Evolutionary conservation across 2,329 filamentous ascomycete species (phyloP).

Genomic region (Pestalotiopsis sp.): DNA sequence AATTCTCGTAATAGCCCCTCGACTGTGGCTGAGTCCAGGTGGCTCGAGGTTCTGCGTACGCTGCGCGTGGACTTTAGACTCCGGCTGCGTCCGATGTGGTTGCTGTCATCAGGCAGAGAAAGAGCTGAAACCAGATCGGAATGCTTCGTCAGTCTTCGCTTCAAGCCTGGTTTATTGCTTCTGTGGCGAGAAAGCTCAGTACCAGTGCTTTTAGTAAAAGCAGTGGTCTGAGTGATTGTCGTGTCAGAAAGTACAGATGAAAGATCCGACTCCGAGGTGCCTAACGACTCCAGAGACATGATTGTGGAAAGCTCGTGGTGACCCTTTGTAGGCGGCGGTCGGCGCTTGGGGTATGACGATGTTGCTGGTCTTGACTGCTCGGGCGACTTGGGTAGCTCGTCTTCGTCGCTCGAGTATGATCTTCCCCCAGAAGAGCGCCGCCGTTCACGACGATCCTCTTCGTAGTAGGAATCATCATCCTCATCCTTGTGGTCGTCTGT

Average conservation of each 20-base stretch:
- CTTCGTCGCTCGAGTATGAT: slow-evolving; percentile 34
- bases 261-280: slow-evolving; percentile 49
- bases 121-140: slow-evolving; percentile 93
- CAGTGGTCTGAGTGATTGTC: slow-evolving; percentile 55
- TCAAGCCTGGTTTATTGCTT: slow-evolving; percentile 57
- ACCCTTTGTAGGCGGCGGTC: slow-evolving; percentile 57
- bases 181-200: slow-evolving; percentile 44
- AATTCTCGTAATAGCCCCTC: slow-evolving; percentile 80
- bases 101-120: slow-evolving; percentile 66
- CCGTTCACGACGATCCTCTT: slow-evolving; percentile 27
- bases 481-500: slow-evolving; percentile 38
- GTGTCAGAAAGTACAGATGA: slow-evolving; percentile 51
- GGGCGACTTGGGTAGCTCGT: slow-evolving; percentile 29
- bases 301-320: slow-evolving; percentile 60
- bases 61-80: slow-evolving; percentile 79
- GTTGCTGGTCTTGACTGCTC: slow-evolving; percentile 24
- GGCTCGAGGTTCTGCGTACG: slow-evolving; percentile 72
- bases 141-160: slow-evolving; percentile 83
- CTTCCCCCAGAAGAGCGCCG: slow-evolving; percentile 34
- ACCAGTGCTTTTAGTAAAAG: slow-evolving; percentile 46
- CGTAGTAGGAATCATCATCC: slow-evolving; percentile 21
- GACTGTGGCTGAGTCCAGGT: slow-evolving; percentile 67
- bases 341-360: slow-evolving; percentile 25
- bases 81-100: slow-evolving; percentile 60
- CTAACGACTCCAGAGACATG: slow-evolving; percentile 51